Conservation (phyloP, 345 rosid genomes). For the Aurinia saxatilis region DNA sequence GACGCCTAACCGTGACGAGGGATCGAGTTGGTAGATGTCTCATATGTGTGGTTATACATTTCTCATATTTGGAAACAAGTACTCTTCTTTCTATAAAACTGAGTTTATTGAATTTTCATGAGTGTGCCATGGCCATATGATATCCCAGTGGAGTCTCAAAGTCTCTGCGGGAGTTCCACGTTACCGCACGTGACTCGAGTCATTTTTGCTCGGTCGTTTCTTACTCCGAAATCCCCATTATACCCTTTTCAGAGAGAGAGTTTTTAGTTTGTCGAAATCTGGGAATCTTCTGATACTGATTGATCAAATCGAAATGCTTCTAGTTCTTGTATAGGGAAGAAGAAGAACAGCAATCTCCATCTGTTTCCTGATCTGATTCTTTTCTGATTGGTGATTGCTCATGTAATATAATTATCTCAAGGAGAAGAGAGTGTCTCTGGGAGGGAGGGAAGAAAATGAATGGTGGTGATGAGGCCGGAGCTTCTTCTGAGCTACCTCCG, state of each 20-base stretch:
- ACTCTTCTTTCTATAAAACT: too few relatives aligned
- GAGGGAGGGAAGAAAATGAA: slow-evolving; percentile 7
- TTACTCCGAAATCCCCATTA: background rate
- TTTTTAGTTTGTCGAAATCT: slow-evolving; percentile 18
- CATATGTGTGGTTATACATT: too few relatives aligned
- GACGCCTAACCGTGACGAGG: too few relatives aligned
- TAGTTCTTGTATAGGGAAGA: background rate
- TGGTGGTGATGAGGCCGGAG: slow-evolving; percentile 17
- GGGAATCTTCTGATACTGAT: slow-evolving; percentile 27
- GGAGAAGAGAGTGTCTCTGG: background rate
- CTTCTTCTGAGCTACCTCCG: slow-evolving; percentile 25
- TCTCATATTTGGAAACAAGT: too few relatives aligned
- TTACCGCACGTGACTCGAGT: slow-evolving; percentile 16
- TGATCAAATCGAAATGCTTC: slow-evolving; percentile 18
- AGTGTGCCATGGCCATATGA: too few relatives aligned
- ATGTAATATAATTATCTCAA: slow-evolving; percentile 9
- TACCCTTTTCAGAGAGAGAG: slow-evolving; percentile 4
- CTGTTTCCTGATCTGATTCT: slow-evolving; percentile 2
- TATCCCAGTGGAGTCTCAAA: too few relatives aligned
- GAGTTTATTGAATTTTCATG: too few relatives aligned
- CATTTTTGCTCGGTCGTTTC: slow-evolving; percentile 11
- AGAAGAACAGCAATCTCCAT: background rate
- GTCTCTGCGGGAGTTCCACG: background rate
- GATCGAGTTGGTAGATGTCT: too few relatives aligned
- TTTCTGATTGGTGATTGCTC: background rate